A percentile compares a stretch with the other conserved stretches of the same genome.
These are phyloP conservation scores for Flaveria brownii DNA, from an alignment of 129 eudicot genomes.

Conservation along the genomic window DNA sequence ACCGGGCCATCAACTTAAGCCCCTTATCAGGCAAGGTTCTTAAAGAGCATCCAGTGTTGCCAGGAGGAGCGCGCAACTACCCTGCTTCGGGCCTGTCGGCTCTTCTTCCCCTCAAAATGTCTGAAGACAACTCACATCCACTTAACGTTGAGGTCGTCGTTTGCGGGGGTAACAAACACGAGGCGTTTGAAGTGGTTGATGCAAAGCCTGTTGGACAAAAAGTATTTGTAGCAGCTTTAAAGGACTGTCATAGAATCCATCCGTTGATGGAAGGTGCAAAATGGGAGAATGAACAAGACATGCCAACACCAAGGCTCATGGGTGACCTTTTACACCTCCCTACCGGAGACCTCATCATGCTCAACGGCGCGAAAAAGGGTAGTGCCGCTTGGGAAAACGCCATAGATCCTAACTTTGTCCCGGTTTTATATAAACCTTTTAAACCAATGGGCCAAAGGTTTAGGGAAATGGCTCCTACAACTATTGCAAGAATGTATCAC, in stretches of 20 bases:
- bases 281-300: conserved; percentile 69
- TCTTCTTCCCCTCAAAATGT: conserved; percentile 52
- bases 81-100: conserved; percentile 63
- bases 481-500: conserved; percentile 81
- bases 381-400: conserved; percentile 76
- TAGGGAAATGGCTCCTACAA: conserved; percentile 38
- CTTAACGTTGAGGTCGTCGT: conserved; percentile 53
- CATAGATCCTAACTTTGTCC: conserved; percentile 52
- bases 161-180: conserved; percentile 70
- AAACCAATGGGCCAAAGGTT: conserved; percentile 55
- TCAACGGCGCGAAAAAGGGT: conserved; percentile 75
- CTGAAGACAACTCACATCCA: background rate
- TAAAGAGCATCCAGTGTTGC: conserved; percentile 38
- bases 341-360: conserved; percentile 58
- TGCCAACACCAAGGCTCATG: conserved; percentile 73
- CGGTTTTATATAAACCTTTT: conserved; percentile 49
- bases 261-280: conserved; percentile 27
- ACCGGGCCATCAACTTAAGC: conserved; percentile 40
- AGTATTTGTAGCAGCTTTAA: conserved; percentile 43
- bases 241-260: conserved; percentile 65
- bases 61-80: conserved; percentile 72
- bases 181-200: conserved; percentile 50
- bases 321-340: conserved; percentile 80
- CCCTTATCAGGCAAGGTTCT: conserved; percentile 33
- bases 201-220: conserved; percentile 28